These are phyloP conservation scores for Cladosporium halotolerans DNA, from an alignment of 2,329 filamentous ascomycete species.

Conservation along the genomic window DNA sequence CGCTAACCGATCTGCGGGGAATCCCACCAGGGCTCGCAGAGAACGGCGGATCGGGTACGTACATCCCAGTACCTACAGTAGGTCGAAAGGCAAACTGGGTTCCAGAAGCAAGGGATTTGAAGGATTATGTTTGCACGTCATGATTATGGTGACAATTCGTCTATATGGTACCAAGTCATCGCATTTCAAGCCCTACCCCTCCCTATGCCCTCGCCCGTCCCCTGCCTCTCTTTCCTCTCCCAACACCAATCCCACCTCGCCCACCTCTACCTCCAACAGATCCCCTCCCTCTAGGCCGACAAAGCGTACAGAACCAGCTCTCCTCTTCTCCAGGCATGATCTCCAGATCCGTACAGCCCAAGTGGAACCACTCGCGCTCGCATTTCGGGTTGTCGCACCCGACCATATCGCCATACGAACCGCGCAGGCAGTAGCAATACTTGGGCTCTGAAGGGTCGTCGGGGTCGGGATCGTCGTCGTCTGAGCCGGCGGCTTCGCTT, in stretches of 20 bases:
- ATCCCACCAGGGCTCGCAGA: no score
- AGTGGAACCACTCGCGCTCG: constrained; percentile 62
- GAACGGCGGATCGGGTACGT: no score
- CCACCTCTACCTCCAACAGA: constrained; percentile 5
- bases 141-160: no score
- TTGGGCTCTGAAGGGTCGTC: constrained; percentile 53
- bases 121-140: no score
- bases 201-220: not conserved
- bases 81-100: no score
- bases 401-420: constrained; percentile 62
- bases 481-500: constrained; percentile 4
- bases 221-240: constrained; percentile 5
- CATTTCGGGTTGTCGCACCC: constrained; percentile 61
- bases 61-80: no score
- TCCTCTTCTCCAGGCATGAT: constrained; percentile 51
- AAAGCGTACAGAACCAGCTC: constrained; percentile 50
- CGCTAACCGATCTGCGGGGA: no score
- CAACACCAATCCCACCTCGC: not conserved
- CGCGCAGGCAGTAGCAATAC: constrained; percentile 61
- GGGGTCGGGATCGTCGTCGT: constrained; percentile 24
- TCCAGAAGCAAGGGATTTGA: no score
- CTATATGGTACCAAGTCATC: no score
- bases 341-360: constrained; percentile 56
- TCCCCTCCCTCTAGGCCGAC: constrained; percentile 24
- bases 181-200: no score